Base-by-base conservation (phyloP, 2,329 filamentous ascomycete genomes). In the Simplicillium sp. region DNA sequence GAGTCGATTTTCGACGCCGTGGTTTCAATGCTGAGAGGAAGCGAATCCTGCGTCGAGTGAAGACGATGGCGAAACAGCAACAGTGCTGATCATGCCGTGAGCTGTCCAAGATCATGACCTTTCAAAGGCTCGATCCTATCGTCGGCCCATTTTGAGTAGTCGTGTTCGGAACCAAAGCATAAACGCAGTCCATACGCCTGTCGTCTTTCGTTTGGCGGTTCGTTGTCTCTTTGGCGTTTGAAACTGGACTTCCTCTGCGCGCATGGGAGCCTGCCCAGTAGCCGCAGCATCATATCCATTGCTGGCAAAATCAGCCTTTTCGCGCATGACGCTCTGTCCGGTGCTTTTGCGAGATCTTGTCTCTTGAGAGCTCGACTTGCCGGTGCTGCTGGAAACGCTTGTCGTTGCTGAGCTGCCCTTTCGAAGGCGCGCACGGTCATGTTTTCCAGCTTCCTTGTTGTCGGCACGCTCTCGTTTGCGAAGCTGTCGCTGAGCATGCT, bases 101-200 rank as follows among this genome's bases (percentile, higher is more conserved):
- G 20, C 20, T 25, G 5, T 25, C 20, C 9, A 25, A 25, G 20
- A 14, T 11, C 32, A 14, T 14, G 32, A 17, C 5, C 50, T 25
- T 25, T 25, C 20, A 25, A 25, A 25, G 20, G 20, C 20, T 25
- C 20, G 20, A 25, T 25, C 45, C 59, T 64, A 65, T 48, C 60
- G 60, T 50, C 59, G 56, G 38, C 62, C 61, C 43, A 66, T 49
- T 55, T 63, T 65, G 44, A 66, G 54, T 43, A 66, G 50, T 41
- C 62, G 57, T n/a, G 77, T 82, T 44, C 77, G 66, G 18, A 82
- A 55, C 78, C 78, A 82, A 41, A 82, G 64, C 38, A 82, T 65
- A 49, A 82, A 80, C 16, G 68, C 70, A 7, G 73, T 78, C 77
- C 77, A 82, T 32, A 75, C 69, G 46, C 72, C 67, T 45, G 75